phyloP scores from a whole-genome alignment of 208 protist species.

The Leishmania arabica region DNA sequence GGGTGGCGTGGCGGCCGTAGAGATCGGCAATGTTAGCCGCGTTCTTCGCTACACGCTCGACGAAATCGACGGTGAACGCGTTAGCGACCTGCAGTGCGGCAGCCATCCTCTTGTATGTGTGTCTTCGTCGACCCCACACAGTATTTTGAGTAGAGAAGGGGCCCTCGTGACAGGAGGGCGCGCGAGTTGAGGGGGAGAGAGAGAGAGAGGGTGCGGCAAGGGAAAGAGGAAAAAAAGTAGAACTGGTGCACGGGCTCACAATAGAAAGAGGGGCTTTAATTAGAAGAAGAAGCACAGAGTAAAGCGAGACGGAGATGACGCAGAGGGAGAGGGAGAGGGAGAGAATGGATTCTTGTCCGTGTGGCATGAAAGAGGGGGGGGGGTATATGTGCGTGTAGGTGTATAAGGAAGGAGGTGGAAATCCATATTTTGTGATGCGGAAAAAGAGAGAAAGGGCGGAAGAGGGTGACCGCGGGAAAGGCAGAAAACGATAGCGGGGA shows the following conservation, averaged over 20 bases:
- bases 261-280: not conserved
- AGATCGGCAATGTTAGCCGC: slow-evolving; percentile 56
- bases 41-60: slow-evolving; percentile 79
- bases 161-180: not conserved
- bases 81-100: slow-evolving; percentile 74
- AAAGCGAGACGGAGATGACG: not conserved
- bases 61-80: slow-evolving; percentile 80
- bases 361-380: not conserved
- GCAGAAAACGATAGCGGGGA: not conserved
- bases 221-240: not conserved
- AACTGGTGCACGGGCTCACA: not conserved
- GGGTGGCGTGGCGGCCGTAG: slow-evolving; percentile 59
- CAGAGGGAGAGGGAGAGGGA: not conserved
- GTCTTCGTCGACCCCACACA: not conserved
- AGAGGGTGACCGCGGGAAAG: not conserved
- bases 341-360: not conserved
- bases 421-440: not conserved
- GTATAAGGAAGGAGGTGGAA: not conserved
- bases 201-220: no score
- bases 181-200: not conserved
- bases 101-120: slow-evolving; percentile 37
- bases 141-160: not conserved
- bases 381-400: not conserved
- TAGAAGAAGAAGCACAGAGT: not conserved
- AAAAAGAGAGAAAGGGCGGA: not conserved